Evolutionary conservation across 768 basidiomycete genomes (phyloP), one percentile per base, ranked within the genome.

Genomic region (Boletus rufocinnamomeus): DNA sequence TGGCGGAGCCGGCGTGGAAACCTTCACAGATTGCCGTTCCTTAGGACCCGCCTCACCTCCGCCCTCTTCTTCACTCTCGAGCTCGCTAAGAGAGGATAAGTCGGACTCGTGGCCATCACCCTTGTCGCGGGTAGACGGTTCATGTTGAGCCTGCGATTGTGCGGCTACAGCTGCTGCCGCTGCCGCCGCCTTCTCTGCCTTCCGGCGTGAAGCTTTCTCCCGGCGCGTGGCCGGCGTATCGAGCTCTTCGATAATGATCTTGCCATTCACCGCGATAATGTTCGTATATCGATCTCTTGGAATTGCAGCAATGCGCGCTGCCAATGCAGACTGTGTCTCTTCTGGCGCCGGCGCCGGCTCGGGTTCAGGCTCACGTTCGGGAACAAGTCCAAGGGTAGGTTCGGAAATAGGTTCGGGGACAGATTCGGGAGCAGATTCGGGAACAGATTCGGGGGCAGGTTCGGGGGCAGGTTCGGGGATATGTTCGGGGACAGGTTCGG

Each of bases 181-280:
- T 1, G 67, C 70, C 37, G 64, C 71, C 49, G 57, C 76, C 41
- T 72, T 71, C 56, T 75, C 71, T n/a, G 66, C 78, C 66, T 81
- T 84, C 51, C 72, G 76, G 9, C 79, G 77, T 57, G 74, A 69
- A 21, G 76, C 77, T 71, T 86, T 88, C 70, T 83, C 79, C 50
- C 82, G 78, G 5, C 89, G 82, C 41, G 82, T 86, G 4, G 80
- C 80, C 37, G 89, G 89, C 6, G 89, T 86, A 65, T 90, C 89
- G 25, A 91, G 76, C 58, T 84, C 83, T 66, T 91, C 88, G 56
- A 91, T 82, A 54, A 89, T 81, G 48, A 86, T 77, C 56, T 73
- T 78, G n/a, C 82, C 81, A 45, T 75, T 74, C n/a, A 79, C 73
- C 9, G 69, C 58, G 44, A 69, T 62, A 6, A 73, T 63, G 25